A percentile compares a stretch with the other conserved stretches of the same genome.
These are phyloP conservation scores for Caloboletus firmus DNA, from an alignment of 1,284 basidiomycete species.

Conservation along the genomic window DNA sequence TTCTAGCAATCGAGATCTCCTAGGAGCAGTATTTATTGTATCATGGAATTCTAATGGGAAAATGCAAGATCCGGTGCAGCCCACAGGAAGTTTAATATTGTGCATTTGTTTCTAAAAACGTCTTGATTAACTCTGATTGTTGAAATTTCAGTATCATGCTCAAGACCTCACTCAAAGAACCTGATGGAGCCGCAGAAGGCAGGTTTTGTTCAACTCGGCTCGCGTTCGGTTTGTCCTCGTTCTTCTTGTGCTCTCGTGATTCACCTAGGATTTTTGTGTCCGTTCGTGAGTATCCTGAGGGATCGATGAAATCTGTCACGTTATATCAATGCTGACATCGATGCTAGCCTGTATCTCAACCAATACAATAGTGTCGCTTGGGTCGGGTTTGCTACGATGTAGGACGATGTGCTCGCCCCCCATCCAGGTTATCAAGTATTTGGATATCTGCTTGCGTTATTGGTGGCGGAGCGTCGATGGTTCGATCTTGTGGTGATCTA, in stretches of 20 bases:
- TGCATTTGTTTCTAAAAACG: neutral
- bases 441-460: neutral
- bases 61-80: neutral
- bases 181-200: too few species aligned
- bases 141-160: too few species aligned
- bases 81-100: neutral
- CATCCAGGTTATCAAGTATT: neutral
- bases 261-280: too few species aligned
- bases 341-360: neutral
- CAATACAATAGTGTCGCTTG: too few species aligned
- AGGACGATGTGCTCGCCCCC: neutral
- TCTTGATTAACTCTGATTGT: too few species aligned
- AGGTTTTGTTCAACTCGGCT: too few species aligned
- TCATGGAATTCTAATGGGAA: slow-evolving; percentile 3
- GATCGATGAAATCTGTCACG: too few species aligned
- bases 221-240: too few species aligned
- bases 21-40: neutral
- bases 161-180: too few species aligned
- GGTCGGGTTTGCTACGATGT: neutral
- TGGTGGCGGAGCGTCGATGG: neutral
- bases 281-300: too few species aligned
- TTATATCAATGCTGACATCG: too few species aligned
- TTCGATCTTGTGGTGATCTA: neutral
- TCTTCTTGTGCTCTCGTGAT: too few species aligned
- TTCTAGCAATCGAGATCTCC: neutral